Evolutionary conservation across 2,329 filamentous ascomycete genomes (phyloP).

Genomic region (Zymoseptoria passerinii): DNA sequence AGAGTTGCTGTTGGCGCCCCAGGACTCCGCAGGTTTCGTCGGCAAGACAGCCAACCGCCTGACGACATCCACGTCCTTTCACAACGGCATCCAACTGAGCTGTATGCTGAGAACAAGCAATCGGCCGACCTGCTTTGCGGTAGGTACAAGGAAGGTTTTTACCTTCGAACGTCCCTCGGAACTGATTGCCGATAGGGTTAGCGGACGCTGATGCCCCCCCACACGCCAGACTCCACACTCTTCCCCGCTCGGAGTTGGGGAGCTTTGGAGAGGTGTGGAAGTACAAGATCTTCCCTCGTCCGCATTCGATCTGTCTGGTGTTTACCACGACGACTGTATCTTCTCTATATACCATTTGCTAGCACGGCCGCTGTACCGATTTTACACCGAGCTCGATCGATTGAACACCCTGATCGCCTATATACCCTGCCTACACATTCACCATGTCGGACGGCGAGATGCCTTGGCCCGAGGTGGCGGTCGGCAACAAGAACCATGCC

Average conservation of each 20-base stretch:
- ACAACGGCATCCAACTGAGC: no score
- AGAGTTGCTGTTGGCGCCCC: not conserved
- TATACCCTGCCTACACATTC: not conserved
- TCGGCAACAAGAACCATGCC: slow-evolving; percentile 45
- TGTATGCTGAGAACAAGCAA: no score
- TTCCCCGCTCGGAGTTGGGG: not conserved
- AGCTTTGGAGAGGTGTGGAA: not conserved
- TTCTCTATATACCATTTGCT: no score
- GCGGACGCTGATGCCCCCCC: no score
- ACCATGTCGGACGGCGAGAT: slow-evolving; percentile 22
- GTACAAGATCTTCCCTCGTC: not conserved
- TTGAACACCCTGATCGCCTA: not conserved
- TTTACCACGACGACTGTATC: not conserved
- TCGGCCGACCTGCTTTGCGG: no score
- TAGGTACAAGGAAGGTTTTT: no score
- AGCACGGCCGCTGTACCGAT: no score
- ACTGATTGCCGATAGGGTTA: not conserved
- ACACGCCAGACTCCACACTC: not conserved
- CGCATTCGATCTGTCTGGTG: not conserved
- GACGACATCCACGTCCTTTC: no score
- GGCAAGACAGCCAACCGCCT: not conserved
- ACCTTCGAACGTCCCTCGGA: no score
- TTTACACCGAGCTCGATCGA: not conserved
- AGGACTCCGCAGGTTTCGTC: not conserved
- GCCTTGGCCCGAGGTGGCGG: slow-evolving; percentile 39